Evolutionary conservation across 2,329 filamentous ascomycete genomes (phyloP).

Genomic region (Apiospora sp.): DNA sequence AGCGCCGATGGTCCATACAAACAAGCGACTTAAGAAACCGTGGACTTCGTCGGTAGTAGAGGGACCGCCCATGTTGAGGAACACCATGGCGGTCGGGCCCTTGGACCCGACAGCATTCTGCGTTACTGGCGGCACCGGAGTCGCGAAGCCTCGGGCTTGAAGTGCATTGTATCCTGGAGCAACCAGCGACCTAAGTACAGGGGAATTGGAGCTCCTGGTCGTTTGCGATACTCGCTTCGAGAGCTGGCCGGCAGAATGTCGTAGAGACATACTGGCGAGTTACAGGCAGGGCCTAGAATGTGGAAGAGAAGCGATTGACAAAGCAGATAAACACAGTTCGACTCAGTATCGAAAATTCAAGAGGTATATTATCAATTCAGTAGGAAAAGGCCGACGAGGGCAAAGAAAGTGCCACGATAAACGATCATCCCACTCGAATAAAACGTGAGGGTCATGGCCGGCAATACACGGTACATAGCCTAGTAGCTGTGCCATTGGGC

Average conservation of each 20-base stretch:
- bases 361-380: background rate
- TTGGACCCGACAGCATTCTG: constrained; percentile 75
- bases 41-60: constrained; percentile 88
- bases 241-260: constrained; percentile 49
- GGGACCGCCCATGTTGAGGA: constrained; percentile 98
- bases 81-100: constrained; percentile 96
- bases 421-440: constrained; percentile 2
- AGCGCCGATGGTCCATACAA: constrained; percentile 66
- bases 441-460: constrained; percentile 16
- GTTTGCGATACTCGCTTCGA: constrained; percentile 42
- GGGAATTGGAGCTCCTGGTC: constrained; percentile 37
- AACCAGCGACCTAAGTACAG: constrained; percentile 32
- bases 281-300: background rate
- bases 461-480: constrained; percentile 6
- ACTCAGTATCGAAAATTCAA: background rate
- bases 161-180: constrained; percentile 38
- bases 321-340: background rate
- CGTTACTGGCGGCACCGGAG: constrained; percentile 77
- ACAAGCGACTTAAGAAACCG: constrained; percentile 88
- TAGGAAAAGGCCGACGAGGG: background rate
- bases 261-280: constrained; percentile 47
- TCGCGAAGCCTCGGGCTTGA: constrained; percentile 61
- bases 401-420: background rate
- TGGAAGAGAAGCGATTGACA: background rate
- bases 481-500: background rate